Base-by-base conservation (phyloP, 1,284 basidiomycete species). In the Rhizoctonia solani region DNA sequence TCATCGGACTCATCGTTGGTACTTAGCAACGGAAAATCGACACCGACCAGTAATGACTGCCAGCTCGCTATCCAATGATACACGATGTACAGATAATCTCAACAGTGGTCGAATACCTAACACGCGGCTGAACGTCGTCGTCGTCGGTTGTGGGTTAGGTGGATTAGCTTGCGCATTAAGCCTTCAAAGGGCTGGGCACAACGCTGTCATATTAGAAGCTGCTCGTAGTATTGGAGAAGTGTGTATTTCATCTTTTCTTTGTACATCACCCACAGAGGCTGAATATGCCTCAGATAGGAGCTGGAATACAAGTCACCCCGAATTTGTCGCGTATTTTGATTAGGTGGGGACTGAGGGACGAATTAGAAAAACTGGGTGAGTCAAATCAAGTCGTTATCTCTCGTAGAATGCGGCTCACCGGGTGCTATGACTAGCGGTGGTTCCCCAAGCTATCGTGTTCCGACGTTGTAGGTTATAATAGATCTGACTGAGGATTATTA, bases 261-360 rank as follows among this genome's bases (percentile, higher is more conserved):
- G n/a, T n/a, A n/a, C n/a, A n/a, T n/a, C n/a, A n/a, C n/a, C n/a
- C n/a, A n/a, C n/a, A n/a, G n/a, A n/a, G n/a, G n/a, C n/a, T n/a
- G n/a, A n/a, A n/a, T n/a, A n/a, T n/a, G n/a, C n/a, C n/a, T n/a
- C n/a, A n/a, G n/a, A n/a, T n/a, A n/a, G n/a, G n/a, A n/a, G 82
- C 82, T 1, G 82, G 82, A 29, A 83, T 83, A 71, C 82, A 83
- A 72, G 74, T 83, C 47, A 76, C 79, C 3, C 81, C 82, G 9
- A 85, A 85, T 69, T 69, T 83, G n/a, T 78, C 79, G 9, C 76
- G 82, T 11, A 77, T 85, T 3, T 75, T 86, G 47, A 76, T 79
- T 39, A 76, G 81, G 3, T 86, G 84, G 84, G 85, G 83, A 1
- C 75, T 85, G 1, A 80, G 74, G 0, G 75, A 78, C 0, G 75